Base-by-base conservation (phyloP, 352 stramenopile species). In the Pythium biforme region DNA sequence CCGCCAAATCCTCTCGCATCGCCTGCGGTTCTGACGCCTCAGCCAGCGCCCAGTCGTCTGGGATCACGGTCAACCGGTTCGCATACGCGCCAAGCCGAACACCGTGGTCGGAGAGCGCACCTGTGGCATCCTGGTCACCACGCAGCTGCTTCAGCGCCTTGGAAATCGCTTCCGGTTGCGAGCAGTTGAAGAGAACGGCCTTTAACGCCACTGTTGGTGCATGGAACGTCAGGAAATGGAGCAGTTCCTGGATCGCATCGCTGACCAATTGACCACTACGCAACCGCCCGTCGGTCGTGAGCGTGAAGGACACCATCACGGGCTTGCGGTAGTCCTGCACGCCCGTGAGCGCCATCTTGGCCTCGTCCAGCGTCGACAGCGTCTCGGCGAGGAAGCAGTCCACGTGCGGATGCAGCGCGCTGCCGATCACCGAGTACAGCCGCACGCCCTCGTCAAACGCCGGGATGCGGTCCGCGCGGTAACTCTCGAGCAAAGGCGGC, bases 161-260 rank as follows among this genome's bases (percentile, higher is more conserved):
- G 19, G 78, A 90, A 37, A 97, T 90, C 10, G 84, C 70, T 66
- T 97, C 90, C 1, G 90, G 90, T 55, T 92, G 79, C 37, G 74
- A 87, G 50, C 90, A 98, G 70, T 97, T 98, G 64, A 98, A 97
- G 4, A 97, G 66, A 61, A 98, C 74, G 17, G 64, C 89, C 41
- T 83, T 62, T 2, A 96, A 62, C 33, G 70, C 29, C 7, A 52
- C 51, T 9, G 8, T 59, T 12, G 55, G 50, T 1, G 59, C 34
- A 37, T 40, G 59, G 59, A 40, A 62, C 1, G 41, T 62, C 27
- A 62, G 68, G 41, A 77, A 81, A n/a, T 59, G 45, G 12, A 88
- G 47, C 31, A 83, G 45, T 5, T 76, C 62, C 2, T 76, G 58
- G 26, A 87, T 72, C 9, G 69, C 81, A 26, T 83, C 57, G 14